Conservation (phyloP, 2,329 filamentous ascomycete species). For the Monilinia polystroma region DNA sequence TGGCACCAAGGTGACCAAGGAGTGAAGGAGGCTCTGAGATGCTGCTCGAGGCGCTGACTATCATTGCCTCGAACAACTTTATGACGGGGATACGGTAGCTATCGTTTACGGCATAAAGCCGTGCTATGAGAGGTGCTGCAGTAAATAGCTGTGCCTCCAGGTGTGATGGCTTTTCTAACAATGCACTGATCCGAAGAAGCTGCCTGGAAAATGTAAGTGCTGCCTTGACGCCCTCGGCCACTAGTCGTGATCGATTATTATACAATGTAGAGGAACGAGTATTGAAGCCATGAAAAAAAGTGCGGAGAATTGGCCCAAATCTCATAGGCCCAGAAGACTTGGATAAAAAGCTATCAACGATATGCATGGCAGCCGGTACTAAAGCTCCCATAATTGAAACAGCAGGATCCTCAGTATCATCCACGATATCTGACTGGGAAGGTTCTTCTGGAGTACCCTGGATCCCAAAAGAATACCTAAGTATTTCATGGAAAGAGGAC, state of each 20-base stretch:
- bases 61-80: conserved; percentile 68
- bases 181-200: conserved; percentile 67
- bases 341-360: conserved; percentile 75
- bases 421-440: conserved; percentile 30
- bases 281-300: conserved; percentile 62
- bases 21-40: conserved; percentile 84
- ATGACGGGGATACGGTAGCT: conserved; percentile 65
- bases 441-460: conserved; percentile 56
- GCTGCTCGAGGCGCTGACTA: conserved; percentile 65
- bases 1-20: conserved; percentile 82
- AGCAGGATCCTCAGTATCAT: neutral
- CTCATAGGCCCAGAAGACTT: conserved; percentile 67
- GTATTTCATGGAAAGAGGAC: conserved; percentile 66
- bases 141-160: conserved; percentile 81
- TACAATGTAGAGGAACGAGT: conserved; percentile 62
- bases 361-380: conserved; percentile 69
- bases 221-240: conserved; percentile 61
- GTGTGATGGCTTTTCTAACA: conserved; percentile 61
- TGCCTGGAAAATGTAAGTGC: conserved; percentile 66
- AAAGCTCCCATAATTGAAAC: conserved; percentile 47
- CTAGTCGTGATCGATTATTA: conserved; percentile 52
- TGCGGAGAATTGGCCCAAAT: conserved; percentile 73
- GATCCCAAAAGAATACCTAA: conserved; percentile 72
- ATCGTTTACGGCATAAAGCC: conserved; percentile 70
- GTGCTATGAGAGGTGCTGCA: conserved; percentile 70